Evolutionary conservation across 2,329 filamentous ascomycete species (phyloP).

Genomic region (Ascomycota sp.): DNA sequence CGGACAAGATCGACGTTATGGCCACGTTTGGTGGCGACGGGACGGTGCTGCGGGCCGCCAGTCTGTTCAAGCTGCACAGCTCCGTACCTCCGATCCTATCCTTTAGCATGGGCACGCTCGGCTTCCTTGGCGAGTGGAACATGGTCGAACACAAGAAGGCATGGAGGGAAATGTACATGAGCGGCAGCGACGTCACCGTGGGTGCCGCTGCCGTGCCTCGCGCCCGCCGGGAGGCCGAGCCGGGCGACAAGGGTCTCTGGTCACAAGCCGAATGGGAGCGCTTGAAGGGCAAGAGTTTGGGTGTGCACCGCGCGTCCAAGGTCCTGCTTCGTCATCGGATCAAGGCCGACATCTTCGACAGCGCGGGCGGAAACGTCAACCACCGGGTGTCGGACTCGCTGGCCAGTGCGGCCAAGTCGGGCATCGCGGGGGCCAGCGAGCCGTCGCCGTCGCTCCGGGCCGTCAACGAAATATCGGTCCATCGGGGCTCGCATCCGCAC

Average conservation of each 20-base stretch:
- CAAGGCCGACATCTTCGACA: conserved; percentile 66
- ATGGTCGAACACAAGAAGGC: conserved; percentile 84
- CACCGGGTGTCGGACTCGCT: conserved; percentile 23
- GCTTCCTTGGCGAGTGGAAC: conserved; percentile 92
- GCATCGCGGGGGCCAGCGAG: conserved; percentile 16
- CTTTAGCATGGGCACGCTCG: conserved; percentile 92
- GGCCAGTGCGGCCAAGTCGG: conserved; percentile 22
- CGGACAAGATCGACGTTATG: conserved; percentile 70
- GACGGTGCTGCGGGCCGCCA: conserved; percentile 16
- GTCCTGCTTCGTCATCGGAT: conserved; percentile 74
- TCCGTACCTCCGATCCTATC: conserved; percentile 79
- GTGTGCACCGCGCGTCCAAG: conserved; percentile 50
- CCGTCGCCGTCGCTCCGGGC: conserved; percentile 36
- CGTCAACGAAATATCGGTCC: conserved; percentile 89
- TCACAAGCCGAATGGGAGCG: conserved; percentile 41
- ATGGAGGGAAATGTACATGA: conserved; percentile 84
- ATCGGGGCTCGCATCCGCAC: conserved; percentile 76
- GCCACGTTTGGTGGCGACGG: conserved; percentile 76
- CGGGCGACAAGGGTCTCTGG: conserved; percentile 6
- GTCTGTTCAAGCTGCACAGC: conserved; percentile 52
- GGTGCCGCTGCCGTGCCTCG: conserved; percentile 20
- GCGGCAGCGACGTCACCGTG: conserved; percentile 30
- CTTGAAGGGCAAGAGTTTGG: conserved; percentile 64
- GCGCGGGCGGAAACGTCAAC: conserved; percentile 40
- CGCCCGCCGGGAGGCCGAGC: conserved; percentile 4